Percentiles rank a stretch among this genome's conserved stretches.
phyloP scores from a whole-genome alignment of 495 filamentous ascomycete genomes.

The Extremus antarcticus region DNA sequence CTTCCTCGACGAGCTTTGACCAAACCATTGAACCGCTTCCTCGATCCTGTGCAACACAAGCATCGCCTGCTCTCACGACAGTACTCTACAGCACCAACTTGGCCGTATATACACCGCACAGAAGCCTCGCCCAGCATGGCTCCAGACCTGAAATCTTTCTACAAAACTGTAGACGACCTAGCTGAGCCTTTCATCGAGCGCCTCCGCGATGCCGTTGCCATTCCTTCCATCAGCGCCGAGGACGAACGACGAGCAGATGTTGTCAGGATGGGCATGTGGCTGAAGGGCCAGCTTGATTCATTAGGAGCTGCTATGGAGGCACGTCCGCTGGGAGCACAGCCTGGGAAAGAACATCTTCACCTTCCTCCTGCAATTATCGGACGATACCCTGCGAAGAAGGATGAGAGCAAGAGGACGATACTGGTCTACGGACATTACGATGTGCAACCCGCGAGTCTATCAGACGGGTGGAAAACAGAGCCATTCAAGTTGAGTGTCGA shows the following conservation, averaged over 20 bases:
- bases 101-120: conserved; percentile 29
- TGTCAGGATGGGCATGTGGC: conserved; percentile 85
- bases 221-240: conserved; percentile 89
- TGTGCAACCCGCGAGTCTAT: conserved; percentile 87
- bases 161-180: conserved; percentile 58
- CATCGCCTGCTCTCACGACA: not conserved
- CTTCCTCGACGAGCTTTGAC: not conserved
- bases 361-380: conserved; percentile 87
- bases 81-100: conserved; percentile 8
- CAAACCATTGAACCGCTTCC: not conserved
- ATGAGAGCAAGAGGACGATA: conserved; percentile 85
- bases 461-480: conserved; percentile 93
- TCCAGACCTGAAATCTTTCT: conserved; percentile 31
- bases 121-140: conserved; percentile 27
- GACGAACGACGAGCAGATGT: conserved; percentile 81
- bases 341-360: conserved; percentile 75
- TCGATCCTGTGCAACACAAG: not conserved
- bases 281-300: conserved; percentile 66
- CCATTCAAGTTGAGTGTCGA: conserved; percentile 87
- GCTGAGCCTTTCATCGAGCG: conserved; percentile 81
- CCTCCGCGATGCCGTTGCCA: conserved; percentile 82
- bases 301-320: conserved; percentile 81
- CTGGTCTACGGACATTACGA: conserved; percentile 98
- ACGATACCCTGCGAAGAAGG: conserved; percentile 63
- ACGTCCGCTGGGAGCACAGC: conserved; percentile 77